These are phyloP conservation scores for Cicer pinnatifidum DNA, from an alignment of 306 rosid genomes.

Conservation along the genomic window DNA sequence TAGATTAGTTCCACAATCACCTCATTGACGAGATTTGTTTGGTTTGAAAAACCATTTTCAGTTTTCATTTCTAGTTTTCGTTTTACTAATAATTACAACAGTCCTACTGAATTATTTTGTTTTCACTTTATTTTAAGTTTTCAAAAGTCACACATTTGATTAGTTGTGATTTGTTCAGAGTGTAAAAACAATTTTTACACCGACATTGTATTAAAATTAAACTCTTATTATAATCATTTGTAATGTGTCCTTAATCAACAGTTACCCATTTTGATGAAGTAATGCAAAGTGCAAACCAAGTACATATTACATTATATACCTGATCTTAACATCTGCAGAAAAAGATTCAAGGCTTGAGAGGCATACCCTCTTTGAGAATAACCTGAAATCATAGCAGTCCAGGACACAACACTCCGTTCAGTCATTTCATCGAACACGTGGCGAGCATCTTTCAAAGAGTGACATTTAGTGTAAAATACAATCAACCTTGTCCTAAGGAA, in stretches of 20 bases:
- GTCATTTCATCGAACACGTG: conserved; percentile 77
- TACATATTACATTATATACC: conserved; percentile 46
- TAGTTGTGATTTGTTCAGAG: too few relatives aligned
- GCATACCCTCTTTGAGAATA: conserved; percentile 74
- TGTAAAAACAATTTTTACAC: too few relatives aligned
- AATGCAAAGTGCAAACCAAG: conserved; percentile 3
- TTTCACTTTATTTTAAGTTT: neutral
- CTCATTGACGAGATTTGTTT: neutral
- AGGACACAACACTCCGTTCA: conserved; percentile 69
- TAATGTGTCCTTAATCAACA: neutral
- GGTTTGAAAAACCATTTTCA: conserved; percentile 5
- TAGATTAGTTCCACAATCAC: conserved; percentile 12
- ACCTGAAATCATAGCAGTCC: conserved; percentile 94
- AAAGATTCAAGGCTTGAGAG: conserved; percentile 66
- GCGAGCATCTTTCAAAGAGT: conserved; percentile 59
- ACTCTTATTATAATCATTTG: neutral
- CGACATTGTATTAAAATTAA: too few relatives aligned
- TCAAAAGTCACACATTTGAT: neutral
- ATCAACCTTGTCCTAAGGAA: conserved; percentile 71
- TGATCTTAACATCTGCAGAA: conserved; percentile 75
- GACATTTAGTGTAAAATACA: conserved; percentile 62
- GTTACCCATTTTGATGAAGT: conserved; percentile 21
- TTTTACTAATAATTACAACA: neutral
- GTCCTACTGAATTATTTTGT: neutral
- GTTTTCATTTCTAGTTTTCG: conserved; percentile 2